phyloP scores from a whole-genome alignment of 257 asterid species.

The Schizonepeta tenuifolia region DNA sequence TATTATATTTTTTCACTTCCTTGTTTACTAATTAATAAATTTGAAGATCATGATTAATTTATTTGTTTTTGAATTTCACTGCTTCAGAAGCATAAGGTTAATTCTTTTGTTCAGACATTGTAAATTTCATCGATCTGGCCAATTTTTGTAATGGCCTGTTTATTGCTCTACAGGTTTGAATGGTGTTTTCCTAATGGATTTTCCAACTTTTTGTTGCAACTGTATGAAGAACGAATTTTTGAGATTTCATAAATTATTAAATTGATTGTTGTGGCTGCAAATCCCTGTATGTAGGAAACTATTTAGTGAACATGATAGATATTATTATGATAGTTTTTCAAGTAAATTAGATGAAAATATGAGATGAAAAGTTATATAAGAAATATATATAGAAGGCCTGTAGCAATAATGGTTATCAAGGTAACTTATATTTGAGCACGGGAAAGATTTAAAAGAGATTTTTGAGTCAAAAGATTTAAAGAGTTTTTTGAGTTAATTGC shows the following conservation, averaged over 20 bases:
- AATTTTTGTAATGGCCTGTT: slow-evolving; percentile 4
- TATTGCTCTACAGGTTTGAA: not conserved
- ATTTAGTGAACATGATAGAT: too few relatives aligned
- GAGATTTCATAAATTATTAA: slow-evolving; percentile 4
- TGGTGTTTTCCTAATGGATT: not conserved
- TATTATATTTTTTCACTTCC: not conserved
- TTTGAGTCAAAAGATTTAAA: too few relatives aligned
- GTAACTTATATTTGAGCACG: too few relatives aligned
- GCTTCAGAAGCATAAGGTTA: slow-evolving; percentile 9
- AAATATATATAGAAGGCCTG: too few relatives aligned
- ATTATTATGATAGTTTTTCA: slow-evolving; percentile 45
- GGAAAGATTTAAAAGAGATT: too few relatives aligned
- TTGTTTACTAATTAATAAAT: not conserved
- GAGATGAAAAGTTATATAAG: too few relatives aligned
- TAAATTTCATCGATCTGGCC: not conserved
- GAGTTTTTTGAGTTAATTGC: too few relatives aligned
- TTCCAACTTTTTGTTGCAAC: not conserved
- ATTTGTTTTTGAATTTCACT: too few relatives aligned
- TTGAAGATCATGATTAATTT: too few relatives aligned
- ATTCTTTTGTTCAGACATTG: not conserved
- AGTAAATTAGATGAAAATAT: too few relatives aligned
- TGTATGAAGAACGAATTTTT: not conserved
- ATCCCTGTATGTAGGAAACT: not conserved
- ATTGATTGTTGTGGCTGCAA: slow-evolving; percentile 23
- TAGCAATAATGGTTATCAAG: too few relatives aligned